Evolutionary conservation across 2,329 filamentous ascomycete genomes (phyloP).

Genomic region (Cladophialophora bantiana): DNA sequence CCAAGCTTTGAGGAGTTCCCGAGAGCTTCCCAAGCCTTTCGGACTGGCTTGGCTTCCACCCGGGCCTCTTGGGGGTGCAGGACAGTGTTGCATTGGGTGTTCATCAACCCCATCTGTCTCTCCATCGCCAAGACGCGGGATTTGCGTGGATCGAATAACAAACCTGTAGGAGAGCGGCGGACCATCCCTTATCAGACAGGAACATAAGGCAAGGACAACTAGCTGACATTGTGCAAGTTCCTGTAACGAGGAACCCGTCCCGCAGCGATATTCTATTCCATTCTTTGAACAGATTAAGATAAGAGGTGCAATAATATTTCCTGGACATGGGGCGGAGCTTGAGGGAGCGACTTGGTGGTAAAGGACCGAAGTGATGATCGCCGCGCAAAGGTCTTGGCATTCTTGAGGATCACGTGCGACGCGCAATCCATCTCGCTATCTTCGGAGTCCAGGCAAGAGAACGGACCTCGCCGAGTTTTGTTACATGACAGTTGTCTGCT

Average conservation of each 20-base stretch:
- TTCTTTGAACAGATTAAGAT: no score
- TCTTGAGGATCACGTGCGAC: background rate
- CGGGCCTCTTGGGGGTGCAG: slow-evolving; percentile 11
- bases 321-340: background rate
- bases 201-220: background rate
- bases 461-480: no score
- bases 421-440: no score
- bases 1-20: slow-evolving; percentile 17
- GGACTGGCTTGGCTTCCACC: slow-evolving; percentile 5
- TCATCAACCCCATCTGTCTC: background rate
- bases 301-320: no score
- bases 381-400: background rate
- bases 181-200: background rate
- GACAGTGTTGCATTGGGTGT: slow-evolving; percentile 18
- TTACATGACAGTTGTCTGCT: no score
- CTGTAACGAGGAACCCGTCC: no score
- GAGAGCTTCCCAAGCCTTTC: slow-evolving; percentile 16
- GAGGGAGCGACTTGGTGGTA: no score
- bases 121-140: slow-evolving; percentile 5
- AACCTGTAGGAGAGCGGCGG: background rate
- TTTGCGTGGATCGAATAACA: background rate
- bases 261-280: no score
- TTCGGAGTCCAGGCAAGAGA: no score
- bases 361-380: background rate
- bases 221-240: background rate